Percentiles rank a stretch among this genome's conserved stretches.
Evolutionary conservation across 2,329 filamentous ascomycete species (phyloP).

Genomic region (Fusarium newnesense): DNA sequence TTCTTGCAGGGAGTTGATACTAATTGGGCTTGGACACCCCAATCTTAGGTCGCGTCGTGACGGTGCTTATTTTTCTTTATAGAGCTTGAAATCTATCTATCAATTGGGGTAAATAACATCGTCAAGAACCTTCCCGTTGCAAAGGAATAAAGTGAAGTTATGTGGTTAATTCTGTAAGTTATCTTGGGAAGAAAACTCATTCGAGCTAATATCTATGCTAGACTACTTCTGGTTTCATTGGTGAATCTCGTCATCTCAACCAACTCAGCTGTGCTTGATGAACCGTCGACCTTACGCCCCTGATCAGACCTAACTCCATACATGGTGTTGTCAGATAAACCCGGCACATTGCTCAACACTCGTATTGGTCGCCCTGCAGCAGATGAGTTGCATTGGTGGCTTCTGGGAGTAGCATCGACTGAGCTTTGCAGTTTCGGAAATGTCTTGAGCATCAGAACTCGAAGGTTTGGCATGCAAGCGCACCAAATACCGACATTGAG

Average conservation of each 20-base stretch:
- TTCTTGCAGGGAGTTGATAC: too few relatives aligned
- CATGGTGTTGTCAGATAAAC: background rate
- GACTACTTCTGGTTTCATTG: background rate
- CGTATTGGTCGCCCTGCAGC: background rate
- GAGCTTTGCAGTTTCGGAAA: background rate
- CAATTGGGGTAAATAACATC: too few relatives aligned
- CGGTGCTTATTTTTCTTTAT: too few relatives aligned
- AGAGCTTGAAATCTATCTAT: too few relatives aligned
- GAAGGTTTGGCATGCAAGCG: constrained; percentile 4
- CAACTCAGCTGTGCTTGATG: constrained; percentile 4
- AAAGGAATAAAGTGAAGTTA: too few relatives aligned
- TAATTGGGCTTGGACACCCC: too few relatives aligned
- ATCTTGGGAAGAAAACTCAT: too few relatives aligned
- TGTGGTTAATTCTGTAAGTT: too few relatives aligned
- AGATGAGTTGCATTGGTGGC: background rate
- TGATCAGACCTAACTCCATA: background rate
- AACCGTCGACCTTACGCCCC: background rate
- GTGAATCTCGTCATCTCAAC: constrained; percentile 1
- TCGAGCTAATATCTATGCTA: background rate
- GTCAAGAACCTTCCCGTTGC: too few relatives aligned
- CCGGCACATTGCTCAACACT: background rate
- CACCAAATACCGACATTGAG: constrained; percentile 8
- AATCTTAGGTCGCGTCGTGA: too few relatives aligned
- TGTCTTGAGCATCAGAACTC: background rate
- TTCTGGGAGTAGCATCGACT: background rate